A percentile compares a stretch with the other conserved stretches of the same genome.
These are phyloP conservation scores for Nitzschia palea DNA, from an alignment of 108 stramenopile species.

Conservation along the genomic window DNA sequence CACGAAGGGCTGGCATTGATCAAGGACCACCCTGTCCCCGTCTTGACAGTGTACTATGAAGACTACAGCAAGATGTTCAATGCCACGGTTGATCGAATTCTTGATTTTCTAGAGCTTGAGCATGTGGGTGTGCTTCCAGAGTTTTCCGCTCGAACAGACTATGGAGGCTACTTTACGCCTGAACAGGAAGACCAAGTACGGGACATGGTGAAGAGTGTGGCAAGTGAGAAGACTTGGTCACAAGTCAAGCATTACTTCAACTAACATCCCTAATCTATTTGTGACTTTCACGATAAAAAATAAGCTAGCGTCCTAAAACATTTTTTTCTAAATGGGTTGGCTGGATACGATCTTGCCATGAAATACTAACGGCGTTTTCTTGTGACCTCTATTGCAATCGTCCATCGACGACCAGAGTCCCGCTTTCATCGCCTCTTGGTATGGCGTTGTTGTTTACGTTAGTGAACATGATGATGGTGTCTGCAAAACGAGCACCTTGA, in stretches of 20 bases:
- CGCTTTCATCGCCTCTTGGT: too few relatives aligned
- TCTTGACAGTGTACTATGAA: slow-evolving; percentile 72
- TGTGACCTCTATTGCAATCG: too few relatives aligned
- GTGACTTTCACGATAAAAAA: too few relatives aligned
- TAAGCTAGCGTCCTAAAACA: too few relatives aligned
- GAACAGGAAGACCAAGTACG: slow-evolving; percentile 12
- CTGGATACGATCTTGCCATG: too few relatives aligned
- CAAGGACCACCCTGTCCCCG: slow-evolving; percentile 39
- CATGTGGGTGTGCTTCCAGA: slow-evolving; percentile 18
- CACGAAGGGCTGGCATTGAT: slow-evolving; percentile 35
- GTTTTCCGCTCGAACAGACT: slow-evolving; percentile 19
- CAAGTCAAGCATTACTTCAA: slow-evolving; percentile 40
- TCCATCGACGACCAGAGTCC: too few relatives aligned
- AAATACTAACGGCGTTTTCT: too few relatives aligned
- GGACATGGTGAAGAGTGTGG: slow-evolving; percentile 21
- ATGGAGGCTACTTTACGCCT: slow-evolving; percentile 20
- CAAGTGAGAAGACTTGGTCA: slow-evolving; percentile 24
- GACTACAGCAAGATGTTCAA: slow-evolving; percentile 61
- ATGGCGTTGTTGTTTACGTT: too few relatives aligned
- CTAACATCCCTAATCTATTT: too few relatives aligned
- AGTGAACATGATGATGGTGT: too few relatives aligned
- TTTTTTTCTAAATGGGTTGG: too few relatives aligned
- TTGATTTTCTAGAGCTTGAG: slow-evolving; percentile 64
- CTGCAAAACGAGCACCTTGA: too few relatives aligned
- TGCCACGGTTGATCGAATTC: slow-evolving; percentile 38